phyloP scores from a whole-genome alignment of 2,329 filamentous ascomycete genomes.

The Colletotrichum brevisporum region DNA sequence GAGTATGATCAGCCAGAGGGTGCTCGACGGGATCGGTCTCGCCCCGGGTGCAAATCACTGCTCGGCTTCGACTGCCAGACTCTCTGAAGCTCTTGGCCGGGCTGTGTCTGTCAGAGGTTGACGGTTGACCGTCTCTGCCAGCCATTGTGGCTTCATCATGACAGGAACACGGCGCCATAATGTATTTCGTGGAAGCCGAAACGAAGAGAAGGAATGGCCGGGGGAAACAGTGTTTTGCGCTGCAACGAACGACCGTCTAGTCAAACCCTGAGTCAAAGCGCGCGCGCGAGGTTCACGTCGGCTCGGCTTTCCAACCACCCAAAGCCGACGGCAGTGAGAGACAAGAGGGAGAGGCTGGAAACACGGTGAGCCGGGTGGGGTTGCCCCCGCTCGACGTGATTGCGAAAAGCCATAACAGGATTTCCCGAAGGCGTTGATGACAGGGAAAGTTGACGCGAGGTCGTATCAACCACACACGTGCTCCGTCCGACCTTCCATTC shows the following conservation, averaged over 20 bases:
- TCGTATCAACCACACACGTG: constrained; percentile 29
- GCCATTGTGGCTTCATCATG: not conserved
- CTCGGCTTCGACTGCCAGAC: constrained; percentile 4
- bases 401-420: not conserved
- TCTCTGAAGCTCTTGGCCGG: constrained; percentile 24
- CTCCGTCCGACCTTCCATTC: constrained; percentile 30
- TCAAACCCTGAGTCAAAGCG: constrained; percentile 15
- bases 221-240: not conserved
- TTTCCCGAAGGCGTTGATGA: constrained; percentile 15
- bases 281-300: constrained; percentile 18
- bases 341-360: constrained; percentile 16
- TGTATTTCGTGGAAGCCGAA: not conserved
- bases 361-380: constrained; percentile 18
- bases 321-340: constrained; percentile 14
- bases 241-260: constrained; percentile 17
- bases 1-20: constrained; percentile 16
- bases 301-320: not conserved
- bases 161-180: not conserved
- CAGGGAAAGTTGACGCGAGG: constrained; percentile 31
- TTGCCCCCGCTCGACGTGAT: constrained; percentile 22
- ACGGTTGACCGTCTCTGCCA: not conserved
- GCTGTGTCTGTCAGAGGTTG: constrained; percentile 30
- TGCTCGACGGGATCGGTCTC: constrained; percentile 23
- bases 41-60: not conserved
- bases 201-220: not conserved